Evolutionary conservation across 306 rosid species (phyloP), one percentile per base, ranked within the genome.

Genomic region (Lathyrus tuberosus): DNA sequence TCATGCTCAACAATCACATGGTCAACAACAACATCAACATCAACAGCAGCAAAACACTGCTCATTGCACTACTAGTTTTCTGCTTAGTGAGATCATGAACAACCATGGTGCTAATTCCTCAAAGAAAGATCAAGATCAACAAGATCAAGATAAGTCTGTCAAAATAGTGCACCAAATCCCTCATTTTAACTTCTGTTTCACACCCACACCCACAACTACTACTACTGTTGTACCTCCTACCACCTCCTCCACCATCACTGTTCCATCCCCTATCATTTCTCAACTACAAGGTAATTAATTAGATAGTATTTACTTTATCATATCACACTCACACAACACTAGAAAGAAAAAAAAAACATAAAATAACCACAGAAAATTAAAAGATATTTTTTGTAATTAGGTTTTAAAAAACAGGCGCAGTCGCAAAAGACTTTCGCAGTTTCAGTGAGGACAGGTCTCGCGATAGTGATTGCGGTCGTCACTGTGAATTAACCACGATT

Each of bases 31-130:
- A 1, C 38, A 33, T n/a, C 38, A 33, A 6, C 38, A 33, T n/a
- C 70, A 53, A 57, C 42, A 53, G n/a, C 83, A 69, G 0, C 86
- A 76, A 3, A 56, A 63, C 22, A 48, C 66, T 33, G 87, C 84
- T 43, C 83, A 91, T 52, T 82, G 91, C 79, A 81, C 94, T 15
- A 82, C 94, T 14, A 82, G 80, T 73, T 82, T 88, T 26, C 72
- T 90, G 62, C 83, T 93, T 3, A 80, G 90, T 62, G 97, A 93
- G 75, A 77, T 93, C 16, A 83, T 88, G 81, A 79, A 17, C 82
- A 79, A 17, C 82, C 82, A 78, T 65, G 80, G 31, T 28, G 40
- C 56, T 37, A 63, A 40, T 42, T n/a, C 58, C 5, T 81, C 85
- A 13, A 84, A 87, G 82, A 90, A 86, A 78, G 83, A 74, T 10